These are phyloP conservation scores for Grosmannia penicillata DNA, from an alignment of 2,329 filamentous ascomycete genomes.

Conservation along the genomic window DNA sequence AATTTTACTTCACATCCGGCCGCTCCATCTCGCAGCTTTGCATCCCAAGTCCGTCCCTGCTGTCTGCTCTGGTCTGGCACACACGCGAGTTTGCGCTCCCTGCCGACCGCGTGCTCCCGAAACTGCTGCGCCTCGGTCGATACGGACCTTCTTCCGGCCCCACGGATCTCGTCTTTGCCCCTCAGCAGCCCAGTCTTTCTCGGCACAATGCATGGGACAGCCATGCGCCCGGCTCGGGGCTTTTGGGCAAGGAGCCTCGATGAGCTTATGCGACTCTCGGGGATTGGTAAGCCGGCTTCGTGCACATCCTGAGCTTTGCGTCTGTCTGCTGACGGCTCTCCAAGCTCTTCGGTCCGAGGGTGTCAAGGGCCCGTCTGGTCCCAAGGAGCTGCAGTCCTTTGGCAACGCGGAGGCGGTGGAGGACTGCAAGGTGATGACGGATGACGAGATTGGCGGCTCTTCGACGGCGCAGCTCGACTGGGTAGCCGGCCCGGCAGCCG, in stretches of 20 bases:
- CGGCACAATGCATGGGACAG: slow-evolving; percentile 37
- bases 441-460: slow-evolving; percentile 74
- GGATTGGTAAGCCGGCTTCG: slow-evolving; percentile 30
- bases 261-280: slow-evolving; percentile 41
- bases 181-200: too few species aligned
- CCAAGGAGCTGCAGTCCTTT: slow-evolving; percentile 53
- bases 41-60: too few species aligned
- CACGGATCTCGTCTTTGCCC: too few species aligned
- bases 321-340: not conserved
- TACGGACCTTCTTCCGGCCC: too few species aligned
- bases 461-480: slow-evolving; percentile 62
- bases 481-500: slow-evolving; percentile 19
- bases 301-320: not conserved
- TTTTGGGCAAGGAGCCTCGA: slow-evolving; percentile 44
- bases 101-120: too few species aligned
- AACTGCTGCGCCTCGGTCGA: too few species aligned
- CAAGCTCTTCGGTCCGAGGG: slow-evolving; percentile 55
- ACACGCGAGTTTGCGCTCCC: too few species aligned
- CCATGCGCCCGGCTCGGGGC: slow-evolving; percentile 29
- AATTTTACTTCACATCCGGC: too few species aligned
- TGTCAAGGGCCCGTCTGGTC: slow-evolving; percentile 47
- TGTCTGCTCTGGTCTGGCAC: too few species aligned
- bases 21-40: too few species aligned
- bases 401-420: slow-evolving; percentile 28
- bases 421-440: slow-evolving; percentile 66